Percentiles rank a stretch among this genome's conserved stretches.
Evolutionary conservation across 768 basidiomycete genomes (phyloP).

Genomic region (Hericium erinaceus): DNA sequence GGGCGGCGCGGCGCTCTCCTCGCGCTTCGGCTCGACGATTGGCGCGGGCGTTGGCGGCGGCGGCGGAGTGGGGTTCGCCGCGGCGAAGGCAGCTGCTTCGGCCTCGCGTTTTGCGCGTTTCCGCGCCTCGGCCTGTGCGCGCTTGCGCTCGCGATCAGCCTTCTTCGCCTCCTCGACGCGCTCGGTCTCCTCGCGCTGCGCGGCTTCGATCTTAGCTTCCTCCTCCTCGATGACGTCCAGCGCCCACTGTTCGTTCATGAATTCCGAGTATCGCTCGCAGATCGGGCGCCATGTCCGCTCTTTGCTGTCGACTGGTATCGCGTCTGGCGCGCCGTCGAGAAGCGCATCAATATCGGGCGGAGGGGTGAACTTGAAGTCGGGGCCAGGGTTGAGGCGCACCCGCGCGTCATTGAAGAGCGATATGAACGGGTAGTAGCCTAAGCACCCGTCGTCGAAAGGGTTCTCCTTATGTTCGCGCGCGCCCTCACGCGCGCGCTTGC

Average conservation of each 20-base stretch:
- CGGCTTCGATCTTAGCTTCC: constrained; percentile 40
- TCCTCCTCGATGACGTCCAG: constrained; percentile 73
- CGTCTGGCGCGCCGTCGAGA: constrained; percentile 31
- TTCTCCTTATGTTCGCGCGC: constrained; percentile 71
- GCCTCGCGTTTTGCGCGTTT: constrained; percentile 36
- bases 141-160: constrained; percentile 37
- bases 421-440: constrained; percentile 94
- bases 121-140: constrained; percentile 42
- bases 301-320: constrained; percentile 20
- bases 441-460: constrained; percentile 84
- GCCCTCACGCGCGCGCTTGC: constrained; percentile 53
- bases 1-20: not conserved
- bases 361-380: constrained; percentile 74
- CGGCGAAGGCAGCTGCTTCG: constrained; percentile 1
- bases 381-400: constrained; percentile 82
- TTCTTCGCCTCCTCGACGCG: constrained; percentile 65
- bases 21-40: not conserved
- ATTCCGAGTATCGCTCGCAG: constrained; percentile 79
- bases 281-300: constrained; percentile 65
- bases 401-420: constrained; percentile 88
- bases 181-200: constrained; percentile 33
- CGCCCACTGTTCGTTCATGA: constrained; percentile 71
- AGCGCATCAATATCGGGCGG: constrained; percentile 67
- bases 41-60: not conserved
- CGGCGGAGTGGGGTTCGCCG: not conserved